Percentiles rank a stretch among this genome's conserved stretches.
Conservation (phyloP, 2,329 filamentous ascomycete species). For the Ascochyta lentis region DNA sequence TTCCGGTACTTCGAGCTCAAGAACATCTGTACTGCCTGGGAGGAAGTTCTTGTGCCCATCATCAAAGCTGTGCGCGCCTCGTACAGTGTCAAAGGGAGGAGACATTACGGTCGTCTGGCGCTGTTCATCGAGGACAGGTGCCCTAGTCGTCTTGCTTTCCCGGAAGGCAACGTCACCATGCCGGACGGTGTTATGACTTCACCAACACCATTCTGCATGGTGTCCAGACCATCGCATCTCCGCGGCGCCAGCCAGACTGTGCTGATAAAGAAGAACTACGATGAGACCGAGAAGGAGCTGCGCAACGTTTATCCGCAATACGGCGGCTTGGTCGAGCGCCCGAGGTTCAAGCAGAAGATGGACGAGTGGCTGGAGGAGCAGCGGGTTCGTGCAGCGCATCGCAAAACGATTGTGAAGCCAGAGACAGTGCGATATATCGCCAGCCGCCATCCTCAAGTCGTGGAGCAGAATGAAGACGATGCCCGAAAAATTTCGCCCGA, state of each 20-base stretch:
- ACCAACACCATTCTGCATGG: conserved; percentile 31
- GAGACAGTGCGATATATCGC: conserved; percentile 14
- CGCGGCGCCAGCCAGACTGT: conserved; percentile 3
- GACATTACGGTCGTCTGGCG: conserved; percentile 42
- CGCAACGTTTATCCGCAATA: conserved; percentile 39
- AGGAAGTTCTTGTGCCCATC: conserved; percentile 40
- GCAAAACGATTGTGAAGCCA: conserved; percentile 18
- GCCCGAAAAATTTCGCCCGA: neutral
- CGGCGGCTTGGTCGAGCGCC: conserved; percentile 40
- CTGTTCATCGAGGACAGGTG: conserved; percentile 36
- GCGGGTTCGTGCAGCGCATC: conserved; percentile 25
- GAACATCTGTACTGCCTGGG: conserved; percentile 39
- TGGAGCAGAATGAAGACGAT: neutral
- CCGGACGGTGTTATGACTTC: conserved; percentile 19
- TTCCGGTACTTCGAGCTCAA: conserved; percentile 39
- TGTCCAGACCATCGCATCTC: conserved; percentile 22
- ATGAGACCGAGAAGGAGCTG: conserved; percentile 37
- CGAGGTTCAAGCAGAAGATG: conserved; percentile 37
- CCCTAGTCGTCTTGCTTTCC: conserved; percentile 42
- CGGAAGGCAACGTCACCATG: conserved; percentile 32
- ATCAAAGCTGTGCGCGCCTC: conserved; percentile 37
- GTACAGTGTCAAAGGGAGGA: conserved; percentile 35
- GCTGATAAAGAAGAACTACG: conserved; percentile 31
- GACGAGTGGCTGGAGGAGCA: conserved; percentile 38
- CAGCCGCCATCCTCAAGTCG: conserved; percentile 14